Percentiles rank a stretch among this genome's conserved stretches.
Conservation (phyloP, 1,284 basidiomycete species). For the Coniophora puteana region DNA sequence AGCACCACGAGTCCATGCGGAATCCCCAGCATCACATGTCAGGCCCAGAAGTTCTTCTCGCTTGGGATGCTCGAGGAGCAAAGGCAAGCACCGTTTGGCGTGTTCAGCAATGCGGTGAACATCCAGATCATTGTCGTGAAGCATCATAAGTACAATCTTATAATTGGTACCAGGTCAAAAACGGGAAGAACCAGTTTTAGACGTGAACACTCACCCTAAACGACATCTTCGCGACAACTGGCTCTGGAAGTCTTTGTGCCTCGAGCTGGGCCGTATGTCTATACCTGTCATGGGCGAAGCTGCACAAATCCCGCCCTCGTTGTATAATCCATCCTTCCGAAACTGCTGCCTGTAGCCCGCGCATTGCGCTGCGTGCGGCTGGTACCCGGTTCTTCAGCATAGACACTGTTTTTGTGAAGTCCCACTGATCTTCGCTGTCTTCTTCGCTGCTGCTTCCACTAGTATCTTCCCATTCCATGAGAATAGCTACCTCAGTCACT, state of each 20-base stretch:
- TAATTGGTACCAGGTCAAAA: slow-evolving; percentile 2
- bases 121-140: slow-evolving; percentile 56
- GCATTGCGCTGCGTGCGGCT: slow-evolving; percentile 54
- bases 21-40: slow-evolving; percentile 63
- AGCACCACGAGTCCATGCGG: slow-evolving; percentile 64
- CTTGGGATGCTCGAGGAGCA: slow-evolving; percentile 56
- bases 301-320: slow-evolving; percentile 68
- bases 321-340: slow-evolving; percentile 70
- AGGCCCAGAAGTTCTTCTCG: slow-evolving; percentile 57
- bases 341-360: slow-evolving; percentile 60
- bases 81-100: slow-evolving; percentile 60
- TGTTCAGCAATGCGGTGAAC: slow-evolving; percentile 66
- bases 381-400: slow-evolving; percentile 37
- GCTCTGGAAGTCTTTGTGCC: slow-evolving; percentile 44
- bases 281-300: slow-evolving; percentile 69
- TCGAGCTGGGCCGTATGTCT: slow-evolving; percentile 64
- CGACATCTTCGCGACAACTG: slow-evolving; percentile 63
- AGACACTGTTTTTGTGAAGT: slow-evolving; percentile 46
- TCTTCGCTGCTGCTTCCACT: slow-evolving; percentile 47
- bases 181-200: slow-evolving; percentile 1
- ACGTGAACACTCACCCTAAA: slow-evolving; percentile 41
- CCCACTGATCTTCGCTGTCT: slow-evolving; percentile 50
- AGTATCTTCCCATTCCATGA: slow-evolving; percentile 69
- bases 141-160: slow-evolving; percentile 69
- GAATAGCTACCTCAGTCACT: slow-evolving; percentile 62